Base-by-base conservation (phyloP, 345 rosid species). In the Carallia pectinifolia region DNA sequence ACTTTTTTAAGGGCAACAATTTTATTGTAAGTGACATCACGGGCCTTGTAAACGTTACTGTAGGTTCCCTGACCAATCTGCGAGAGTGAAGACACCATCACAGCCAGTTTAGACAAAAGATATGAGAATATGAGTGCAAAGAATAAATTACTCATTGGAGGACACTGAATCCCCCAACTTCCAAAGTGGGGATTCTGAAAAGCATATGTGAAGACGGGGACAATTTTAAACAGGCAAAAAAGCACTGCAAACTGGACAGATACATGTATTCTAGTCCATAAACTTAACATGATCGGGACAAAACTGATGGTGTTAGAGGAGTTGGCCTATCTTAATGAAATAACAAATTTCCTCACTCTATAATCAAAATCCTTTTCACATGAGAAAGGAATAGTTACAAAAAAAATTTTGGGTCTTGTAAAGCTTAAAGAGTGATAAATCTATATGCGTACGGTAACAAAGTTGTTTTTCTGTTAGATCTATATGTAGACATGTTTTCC, bases 1-100 rank as follows among this genome's bases (percentile, higher is more conserved):
- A 95, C 97, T 77, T 79, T 87, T 65, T 95, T 95, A 64, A 95
- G 76, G 7, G 99, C 97, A 62, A 95, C 97, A 31, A 90, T 73
- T 80, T 87, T 95, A 77, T 86, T 72, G 30, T 80, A 68, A 75
- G 81, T 18, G 61, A 88, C 75, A 83, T 95, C 99, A 29, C 92
- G 88, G 17, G 97, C 97, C 81, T 76, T 89, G 84, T 90, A 95
- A 50, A 95, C 99, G 68, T 84, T 90, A 68, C 97, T 95, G 66
- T 91, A 91, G 23, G 97, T 95, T 80, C 97, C 99, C 84, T 95
- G 97, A 6, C 99, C 99, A 85, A 95, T 95, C 99, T 92, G 86
- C 88, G 85, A 76, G 69, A 68, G 62, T 16, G 23, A 58, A 71
- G 54, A 71, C 29, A 36, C 31, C 44, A 50, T 59, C 72, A 66